phyloP scores from a whole-genome alignment of 2,329 filamentous ascomycete genomes.

The Pseudocercospora pini-densiflorae region DNA sequence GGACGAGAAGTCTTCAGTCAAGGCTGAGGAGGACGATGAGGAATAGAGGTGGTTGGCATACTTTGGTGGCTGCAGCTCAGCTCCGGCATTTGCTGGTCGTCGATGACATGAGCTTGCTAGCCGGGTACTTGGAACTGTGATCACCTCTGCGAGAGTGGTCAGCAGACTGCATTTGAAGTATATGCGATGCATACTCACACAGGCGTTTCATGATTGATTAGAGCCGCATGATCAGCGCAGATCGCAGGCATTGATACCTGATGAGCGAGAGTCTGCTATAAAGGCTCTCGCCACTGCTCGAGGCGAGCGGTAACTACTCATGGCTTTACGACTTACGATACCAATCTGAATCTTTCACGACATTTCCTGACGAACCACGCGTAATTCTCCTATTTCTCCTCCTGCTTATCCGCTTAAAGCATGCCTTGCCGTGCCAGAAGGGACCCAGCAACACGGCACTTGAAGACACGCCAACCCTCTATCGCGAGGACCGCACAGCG shows the following conservation, averaged over 20 bases:
- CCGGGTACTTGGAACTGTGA: background rate
- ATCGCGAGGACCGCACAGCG: background rate
- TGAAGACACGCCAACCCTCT: background rate
- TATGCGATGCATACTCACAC: background rate
- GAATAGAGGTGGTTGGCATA: background rate
- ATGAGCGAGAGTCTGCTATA: background rate
- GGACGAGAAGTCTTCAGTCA: background rate
- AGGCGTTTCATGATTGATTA: constrained; percentile 1
- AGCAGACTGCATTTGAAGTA: background rate
- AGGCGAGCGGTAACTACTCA: background rate
- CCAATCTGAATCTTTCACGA: background rate
- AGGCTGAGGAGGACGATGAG: background rate
- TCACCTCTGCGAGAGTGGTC: background rate
- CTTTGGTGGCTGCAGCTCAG: constrained; percentile 8
- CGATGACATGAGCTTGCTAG: background rate
- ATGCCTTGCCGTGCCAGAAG: background rate
- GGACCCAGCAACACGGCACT: background rate
- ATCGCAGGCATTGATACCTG: background rate
- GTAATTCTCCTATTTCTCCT: background rate
- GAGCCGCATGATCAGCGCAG: background rate
- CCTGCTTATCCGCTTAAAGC: background rate
- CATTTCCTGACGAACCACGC: background rate
- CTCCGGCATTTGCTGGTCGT: background rate
- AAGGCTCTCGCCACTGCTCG: constrained; percentile 4
- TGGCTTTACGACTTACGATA: background rate